A percentile compares a stretch with the other conserved stretches of the same genome.
phyloP scores from a whole-genome alignment of 2,329 filamentous ascomycete genomes.

The Aureobasidium leucospermi region DNA sequence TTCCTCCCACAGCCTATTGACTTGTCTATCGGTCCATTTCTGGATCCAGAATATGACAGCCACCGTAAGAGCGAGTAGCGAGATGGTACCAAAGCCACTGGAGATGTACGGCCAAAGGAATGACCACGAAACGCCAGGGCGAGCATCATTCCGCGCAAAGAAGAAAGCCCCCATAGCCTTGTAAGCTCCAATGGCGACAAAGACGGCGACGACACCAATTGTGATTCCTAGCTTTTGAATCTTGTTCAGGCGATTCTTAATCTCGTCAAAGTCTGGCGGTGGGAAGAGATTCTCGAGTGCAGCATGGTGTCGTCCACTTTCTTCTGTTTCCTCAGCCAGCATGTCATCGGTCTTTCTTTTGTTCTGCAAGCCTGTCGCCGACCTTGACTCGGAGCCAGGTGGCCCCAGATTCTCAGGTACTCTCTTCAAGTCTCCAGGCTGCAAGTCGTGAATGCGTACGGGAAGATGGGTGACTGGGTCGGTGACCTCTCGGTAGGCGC shows the following conservation, averaged over 20 bases:
- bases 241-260: slow-evolving; percentile 21
- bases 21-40: slow-evolving; percentile 55
- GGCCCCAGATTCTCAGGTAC: slow-evolving; percentile 36
- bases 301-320: slow-evolving; percentile 36
- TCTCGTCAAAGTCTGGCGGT: slow-evolving; percentile 42
- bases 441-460: slow-evolving; percentile 54
- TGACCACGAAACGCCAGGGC: background rate
- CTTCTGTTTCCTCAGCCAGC: slow-evolving; percentile 36
- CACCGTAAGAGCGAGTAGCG: background rate
- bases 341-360: slow-evolving; percentile 39
- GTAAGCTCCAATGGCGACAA: background rate
- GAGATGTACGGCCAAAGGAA: background rate
- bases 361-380: slow-evolving; percentile 38
- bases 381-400: slow-evolving; percentile 30
- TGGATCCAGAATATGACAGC: slow-evolving; percentile 39
- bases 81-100: background rate
- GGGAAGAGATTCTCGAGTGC: slow-evolving; percentile 47
- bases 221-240: slow-evolving; percentile 7
- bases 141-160: background rate
- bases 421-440: slow-evolving; percentile 31
- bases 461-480: slow-evolving; percentile 67
- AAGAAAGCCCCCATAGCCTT: background rate
- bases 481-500: slow-evolving; percentile 54
- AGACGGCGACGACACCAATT: background rate
- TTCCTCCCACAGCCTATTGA: slow-evolving; percentile 57